A percentile compares a stretch with the other conserved stretches of the same genome.
Conservation (phyloP, 2,329 filamentous ascomycete genomes). For the Fusarium drepaniforme region DNA sequence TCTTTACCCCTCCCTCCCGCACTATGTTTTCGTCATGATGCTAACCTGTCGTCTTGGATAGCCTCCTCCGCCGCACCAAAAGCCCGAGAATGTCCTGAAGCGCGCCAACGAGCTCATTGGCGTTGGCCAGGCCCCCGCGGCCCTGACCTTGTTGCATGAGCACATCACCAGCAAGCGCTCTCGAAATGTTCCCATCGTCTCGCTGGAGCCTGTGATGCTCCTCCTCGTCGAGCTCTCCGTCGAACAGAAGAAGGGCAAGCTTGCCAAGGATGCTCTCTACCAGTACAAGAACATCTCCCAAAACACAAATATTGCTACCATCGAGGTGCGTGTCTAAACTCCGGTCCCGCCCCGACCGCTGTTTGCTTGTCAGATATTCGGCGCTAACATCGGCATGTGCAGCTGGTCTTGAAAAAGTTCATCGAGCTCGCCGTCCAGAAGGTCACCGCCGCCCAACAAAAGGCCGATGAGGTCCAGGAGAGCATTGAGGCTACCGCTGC, state of each 20-base stretch:
- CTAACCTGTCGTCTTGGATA: slow-evolving; percentile 53
- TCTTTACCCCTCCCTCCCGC: slow-evolving; percentile 46
- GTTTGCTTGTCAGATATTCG: slow-evolving; percentile 16
- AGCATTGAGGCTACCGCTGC: slow-evolving; percentile 77
- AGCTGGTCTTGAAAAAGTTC: slow-evolving; percentile 96
- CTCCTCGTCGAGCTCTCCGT: slow-evolving; percentile 97
- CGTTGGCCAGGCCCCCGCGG: slow-evolving; percentile 92
- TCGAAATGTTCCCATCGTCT: slow-evolving; percentile 95
- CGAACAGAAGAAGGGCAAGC: slow-evolving; percentile 97
- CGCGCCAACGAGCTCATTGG: slow-evolving; percentile 98
- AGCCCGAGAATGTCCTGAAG: slow-evolving; percentile 99
- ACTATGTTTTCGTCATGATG: slow-evolving; percentile 39
- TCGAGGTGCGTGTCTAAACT: slow-evolving; percentile 74
- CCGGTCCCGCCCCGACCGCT: slow-evolving; percentile 3
- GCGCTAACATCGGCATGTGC: slow-evolving; percentile 39
- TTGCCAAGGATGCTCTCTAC: slow-evolving; percentile 98
- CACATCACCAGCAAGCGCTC: slow-evolving; percentile 99
- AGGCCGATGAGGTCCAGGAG: slow-evolving; percentile 95
- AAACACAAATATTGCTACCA: slow-evolving; percentile 98
- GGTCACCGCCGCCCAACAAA: slow-evolving; percentile 94
- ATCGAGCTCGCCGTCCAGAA: slow-evolving; percentile 97
- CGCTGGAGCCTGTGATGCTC: slow-evolving; percentile 98
- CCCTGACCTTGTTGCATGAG: slow-evolving; percentile 95
- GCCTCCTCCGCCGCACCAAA: slow-evolving; percentile 97
- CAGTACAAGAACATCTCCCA: slow-evolving; percentile 99